Evolutionary conservation across 345 rosid species (phyloP), one percentile per base, ranked within the genome.

Genomic region (Bruguiera sexangula): DNA sequence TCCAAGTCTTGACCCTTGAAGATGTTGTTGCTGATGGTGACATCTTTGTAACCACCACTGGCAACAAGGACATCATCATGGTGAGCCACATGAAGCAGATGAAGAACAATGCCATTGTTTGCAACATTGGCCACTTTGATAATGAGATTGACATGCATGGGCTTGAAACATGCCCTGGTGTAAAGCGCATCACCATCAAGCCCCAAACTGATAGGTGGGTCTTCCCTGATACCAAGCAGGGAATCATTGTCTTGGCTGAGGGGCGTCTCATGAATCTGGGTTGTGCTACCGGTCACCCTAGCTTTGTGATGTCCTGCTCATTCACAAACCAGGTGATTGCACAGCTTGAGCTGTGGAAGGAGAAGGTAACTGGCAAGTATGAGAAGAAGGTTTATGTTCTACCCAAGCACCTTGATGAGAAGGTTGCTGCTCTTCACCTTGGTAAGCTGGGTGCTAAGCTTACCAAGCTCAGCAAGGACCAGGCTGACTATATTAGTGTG

Each of bases 321-420:
- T 93, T 93, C 97, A 93, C 98, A 43, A 93, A 93, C 88, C 98
- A 93, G 71, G 98, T 93, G 84, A 93, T 93, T 71, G 97, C 98
- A 2, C 98, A 93, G 87, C 92, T 90, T 0, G 97, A 93, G 89
- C 86, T 93, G 26, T 93, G 98, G 98, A 87, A 75, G 31, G 96
- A 93, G 89, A 93, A 80, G 75, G 36, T 63, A 27, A 76, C 79
- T 0, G 96, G 96, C 26, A 93, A 93, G 80, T 93, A 93, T 18
- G 90, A 93, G 87, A 93, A 90, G 90, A 85, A 93, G 89, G 98
- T 93, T 46, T 93, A 93, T 21, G 96, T 93, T 48, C 61, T 93
- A 75, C 98, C 98, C 3, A 93, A 93, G 88, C 98, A 93, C 81
- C 93, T 92, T 51, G 96, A 93, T 75, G 98, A 93, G 85, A 93